A percentile compares a stretch with the other conserved stretches of the same genome.
Evolutionary conservation across 305 asterid species (phyloP).

Genomic region (Fraxinus nigra): DNA sequence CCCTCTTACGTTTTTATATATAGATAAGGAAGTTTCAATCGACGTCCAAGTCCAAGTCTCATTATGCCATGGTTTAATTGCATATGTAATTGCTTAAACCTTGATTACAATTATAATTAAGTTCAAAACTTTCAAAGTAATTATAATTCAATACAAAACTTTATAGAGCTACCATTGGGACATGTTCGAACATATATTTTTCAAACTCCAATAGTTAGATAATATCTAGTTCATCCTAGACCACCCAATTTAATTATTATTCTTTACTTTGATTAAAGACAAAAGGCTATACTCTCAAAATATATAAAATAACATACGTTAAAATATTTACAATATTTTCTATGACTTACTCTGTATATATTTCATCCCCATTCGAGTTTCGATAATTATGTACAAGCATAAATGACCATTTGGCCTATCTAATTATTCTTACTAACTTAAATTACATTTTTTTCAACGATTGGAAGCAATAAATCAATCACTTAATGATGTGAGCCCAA

Average conservation of each 20-base stretch:
- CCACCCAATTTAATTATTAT: neutral
- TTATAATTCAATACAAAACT: neutral
- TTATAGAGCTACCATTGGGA: neutral
- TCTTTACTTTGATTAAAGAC: neutral
- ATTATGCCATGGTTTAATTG: neutral
- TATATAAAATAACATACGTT: neutral
- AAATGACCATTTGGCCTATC: too few relatives aligned
- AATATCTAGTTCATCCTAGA: neutral
- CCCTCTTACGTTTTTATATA: neutral
- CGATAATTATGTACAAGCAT: neutral
- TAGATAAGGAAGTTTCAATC: neutral
- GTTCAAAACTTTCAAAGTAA: neutral
- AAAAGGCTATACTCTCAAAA: neutral
- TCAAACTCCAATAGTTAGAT: neutral
- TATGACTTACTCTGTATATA: neutral
- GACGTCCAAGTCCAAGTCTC: neutral
- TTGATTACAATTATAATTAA: neutral
- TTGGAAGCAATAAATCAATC: neutral
- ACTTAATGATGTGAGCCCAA: too few relatives aligned
- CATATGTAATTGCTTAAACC: neutral
- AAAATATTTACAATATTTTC: neutral
- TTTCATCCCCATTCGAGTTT: neutral
- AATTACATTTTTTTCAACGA: neutral
- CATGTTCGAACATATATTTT: neutral
- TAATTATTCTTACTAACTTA: neutral